A percentile compares a stretch with the other conserved stretches of the same genome.
phyloP scores from a whole-genome alignment of 2,329 filamentous ascomycete species.

The Clonostachys rhizophaga region DNA sequence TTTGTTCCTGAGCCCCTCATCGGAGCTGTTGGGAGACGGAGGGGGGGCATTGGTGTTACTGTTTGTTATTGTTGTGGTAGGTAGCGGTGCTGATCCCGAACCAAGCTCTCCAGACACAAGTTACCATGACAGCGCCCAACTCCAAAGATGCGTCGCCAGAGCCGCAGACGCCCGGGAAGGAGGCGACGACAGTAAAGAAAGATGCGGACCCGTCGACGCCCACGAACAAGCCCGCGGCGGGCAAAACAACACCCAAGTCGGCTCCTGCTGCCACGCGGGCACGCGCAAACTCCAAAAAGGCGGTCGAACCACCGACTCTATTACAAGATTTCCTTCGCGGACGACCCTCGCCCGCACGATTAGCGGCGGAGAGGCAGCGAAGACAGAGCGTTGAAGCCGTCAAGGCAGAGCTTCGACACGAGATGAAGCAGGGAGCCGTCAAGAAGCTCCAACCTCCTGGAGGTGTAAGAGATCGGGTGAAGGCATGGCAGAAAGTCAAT shows the following conservation, averaged over 20 bases:
- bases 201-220: conserved; percentile 4
- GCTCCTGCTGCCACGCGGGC: conserved; percentile 16
- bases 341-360: conserved; percentile 49
- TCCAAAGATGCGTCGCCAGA: conserved; percentile 16
- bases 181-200: not conserved
- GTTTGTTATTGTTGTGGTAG: too few species aligned
- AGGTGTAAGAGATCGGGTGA: conserved; percentile 74
- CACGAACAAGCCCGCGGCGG: not conserved
- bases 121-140: conserved; percentile 4
- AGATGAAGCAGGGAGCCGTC: conserved; percentile 55
- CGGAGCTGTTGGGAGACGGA: too few species aligned
- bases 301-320: conserved; percentile 32
- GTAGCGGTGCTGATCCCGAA: too few species aligned
- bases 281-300: conserved; percentile 30
- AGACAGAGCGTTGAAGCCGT: conserved; percentile 56
- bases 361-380: conserved; percentile 44
- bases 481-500: conserved; percentile 78
- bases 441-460: conserved; percentile 57
- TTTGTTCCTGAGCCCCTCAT: too few species aligned
- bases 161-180: conserved; percentile 11
- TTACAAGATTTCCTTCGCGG: conserved; percentile 54
- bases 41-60: too few species aligned
- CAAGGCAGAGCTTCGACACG: conserved; percentile 44
- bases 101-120: too few species aligned
- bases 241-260: not conserved